Evolutionary conservation across 768 basidiomycete species (phyloP).

Genomic region (Postia placenta): DNA sequence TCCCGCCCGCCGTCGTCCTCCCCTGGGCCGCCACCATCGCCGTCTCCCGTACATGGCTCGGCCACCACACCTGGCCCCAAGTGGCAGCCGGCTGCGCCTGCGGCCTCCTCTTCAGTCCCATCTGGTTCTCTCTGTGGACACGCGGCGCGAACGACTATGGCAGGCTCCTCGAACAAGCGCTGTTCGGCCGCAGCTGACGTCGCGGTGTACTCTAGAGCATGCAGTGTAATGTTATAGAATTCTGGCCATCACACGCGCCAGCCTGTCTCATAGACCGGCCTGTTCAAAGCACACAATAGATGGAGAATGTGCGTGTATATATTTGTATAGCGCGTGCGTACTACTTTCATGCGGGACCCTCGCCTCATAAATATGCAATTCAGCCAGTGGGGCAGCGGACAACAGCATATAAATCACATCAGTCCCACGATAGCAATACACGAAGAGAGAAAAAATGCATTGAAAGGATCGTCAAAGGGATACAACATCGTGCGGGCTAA

Average conservation of each 20-base stretch:
- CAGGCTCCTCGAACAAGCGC: constrained; percentile 8
- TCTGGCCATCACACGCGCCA: too few relatives aligned
- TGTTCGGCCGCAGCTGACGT: constrained; percentile 1
- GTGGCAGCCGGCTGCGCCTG: constrained; percentile 53
- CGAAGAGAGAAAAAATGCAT: constrained; percentile 16
- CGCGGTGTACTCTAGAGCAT: too few relatives aligned
- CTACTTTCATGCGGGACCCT: too few relatives aligned
- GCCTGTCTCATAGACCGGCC: too few relatives aligned
- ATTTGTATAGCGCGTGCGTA: too few relatives aligned
- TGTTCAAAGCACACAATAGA: too few relatives aligned
- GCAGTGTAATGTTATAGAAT: background rate
- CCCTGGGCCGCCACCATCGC: constrained; percentile 53
- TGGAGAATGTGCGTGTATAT: too few relatives aligned
- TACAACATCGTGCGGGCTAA: constrained; percentile 16
- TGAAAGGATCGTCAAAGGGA: constrained; percentile 9
- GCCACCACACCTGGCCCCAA: constrained; percentile 70
- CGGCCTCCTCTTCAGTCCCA: constrained; percentile 44
- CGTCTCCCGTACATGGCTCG: constrained; percentile 66
- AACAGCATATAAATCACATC: too few relatives aligned
- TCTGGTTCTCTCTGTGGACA: constrained; percentile 60
- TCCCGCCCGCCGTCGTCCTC: constrained; percentile 41
- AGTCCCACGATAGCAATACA: too few relatives aligned
- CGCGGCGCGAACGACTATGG: constrained; percentile 26
- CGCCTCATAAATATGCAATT: too few relatives aligned
- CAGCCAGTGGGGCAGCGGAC: too few relatives aligned